These are phyloP conservation scores for Penicillium sp. DNA, from an alignment of 2,329 filamentous ascomycete species.

Conservation along the genomic window DNA sequence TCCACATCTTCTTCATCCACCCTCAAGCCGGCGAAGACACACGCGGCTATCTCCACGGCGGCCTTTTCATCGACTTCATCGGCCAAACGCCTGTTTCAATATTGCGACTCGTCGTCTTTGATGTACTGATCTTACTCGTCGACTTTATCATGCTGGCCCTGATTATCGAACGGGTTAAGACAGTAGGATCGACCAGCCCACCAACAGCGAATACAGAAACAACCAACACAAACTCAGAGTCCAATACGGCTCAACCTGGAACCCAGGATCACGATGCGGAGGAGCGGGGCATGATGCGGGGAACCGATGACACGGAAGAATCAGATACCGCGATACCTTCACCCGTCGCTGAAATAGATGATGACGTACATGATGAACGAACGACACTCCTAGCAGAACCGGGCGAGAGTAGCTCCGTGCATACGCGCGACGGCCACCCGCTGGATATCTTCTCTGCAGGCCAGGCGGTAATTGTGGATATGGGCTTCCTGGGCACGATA, in stretches of 20 bases:
- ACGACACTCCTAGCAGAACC: slow-evolving; percentile 41
- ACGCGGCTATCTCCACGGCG: slow-evolving; percentile 63
- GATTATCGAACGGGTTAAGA: slow-evolving; percentile 56
- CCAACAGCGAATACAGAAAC: slow-evolving; percentile 14
- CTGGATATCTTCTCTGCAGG: slow-evolving; percentile 45
- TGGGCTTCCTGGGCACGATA: slow-evolving; percentile 40
- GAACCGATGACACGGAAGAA: slow-evolving; percentile 38
- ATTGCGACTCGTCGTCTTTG: slow-evolving; percentile 56
- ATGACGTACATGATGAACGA: slow-evolving; percentile 32
- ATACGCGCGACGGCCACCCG: slow-evolving; percentile 36
- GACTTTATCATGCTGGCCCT: slow-evolving; percentile 63
- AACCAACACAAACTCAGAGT: slow-evolving; percentile 22
- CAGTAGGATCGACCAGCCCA: slow-evolving; percentile 36
- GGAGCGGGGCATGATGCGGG: slow-evolving; percentile 59
- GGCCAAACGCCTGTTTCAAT: slow-evolving; percentile 63
- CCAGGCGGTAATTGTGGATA: slow-evolving; percentile 42
- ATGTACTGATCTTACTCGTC: slow-evolving; percentile 58
- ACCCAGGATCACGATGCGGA: slow-evolving; percentile 63
- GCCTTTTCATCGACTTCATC: slow-evolving; percentile 67
- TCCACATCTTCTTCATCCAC: slow-evolving; percentile 59
- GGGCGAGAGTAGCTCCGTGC: slow-evolving; percentile 25
- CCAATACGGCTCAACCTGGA: slow-evolving; percentile 12
- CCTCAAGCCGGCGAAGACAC: slow-evolving; percentile 57
- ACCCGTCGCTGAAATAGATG: slow-evolving; percentile 16
- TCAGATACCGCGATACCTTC: slow-evolving; percentile 39